Conservation (phyloP, 2,329 filamentous ascomycete genomes). For the Diaporthe citri region DNA sequence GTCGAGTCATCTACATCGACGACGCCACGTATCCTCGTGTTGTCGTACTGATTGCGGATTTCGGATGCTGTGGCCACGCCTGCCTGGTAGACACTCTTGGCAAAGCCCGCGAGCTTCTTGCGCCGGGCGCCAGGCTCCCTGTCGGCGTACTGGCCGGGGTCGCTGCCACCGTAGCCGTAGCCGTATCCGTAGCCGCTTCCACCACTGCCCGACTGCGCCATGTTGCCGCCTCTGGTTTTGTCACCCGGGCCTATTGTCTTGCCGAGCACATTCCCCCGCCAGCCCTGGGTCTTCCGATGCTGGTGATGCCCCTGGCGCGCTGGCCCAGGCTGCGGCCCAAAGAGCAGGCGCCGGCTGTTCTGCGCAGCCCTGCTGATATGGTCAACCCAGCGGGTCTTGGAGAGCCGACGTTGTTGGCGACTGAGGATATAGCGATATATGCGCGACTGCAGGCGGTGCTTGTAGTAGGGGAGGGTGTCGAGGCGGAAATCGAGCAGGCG, state of each 20-base stretch:
- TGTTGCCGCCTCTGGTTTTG: constrained; percentile 41
- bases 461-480: constrained; percentile 79
- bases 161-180: constrained; percentile 5
- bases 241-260: constrained; percentile 38
- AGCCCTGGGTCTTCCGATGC: neutral
- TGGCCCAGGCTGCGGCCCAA: constrained; percentile 56
- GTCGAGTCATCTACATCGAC: constrained; percentile 49
- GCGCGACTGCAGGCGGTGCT: constrained; percentile 78
- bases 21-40: constrained; percentile 58
- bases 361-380: constrained; percentile 49
- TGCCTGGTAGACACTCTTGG: constrained; percentile 68
- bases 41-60: constrained; percentile 70
- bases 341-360: constrained; percentile 60
- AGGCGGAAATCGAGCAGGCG: constrained; percentile 78
- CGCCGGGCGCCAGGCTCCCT: constrained; percentile 79
- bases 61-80: constrained; percentile 70
- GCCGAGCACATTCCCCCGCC: constrained; percentile 26
- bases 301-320: constrained; percentile 48
- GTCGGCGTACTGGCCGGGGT: constrained; percentile 44
- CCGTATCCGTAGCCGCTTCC: constrained; percentile 47
- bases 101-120: constrained; percentile 79
- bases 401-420: constrained; percentile 68
- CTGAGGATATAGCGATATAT: constrained; percentile 81
- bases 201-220: constrained; percentile 43
- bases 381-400: constrained; percentile 62